Evolutionary conservation across 257 asterid genomes (phyloP).

Genomic region (Fraxinus cuspidata): DNA sequence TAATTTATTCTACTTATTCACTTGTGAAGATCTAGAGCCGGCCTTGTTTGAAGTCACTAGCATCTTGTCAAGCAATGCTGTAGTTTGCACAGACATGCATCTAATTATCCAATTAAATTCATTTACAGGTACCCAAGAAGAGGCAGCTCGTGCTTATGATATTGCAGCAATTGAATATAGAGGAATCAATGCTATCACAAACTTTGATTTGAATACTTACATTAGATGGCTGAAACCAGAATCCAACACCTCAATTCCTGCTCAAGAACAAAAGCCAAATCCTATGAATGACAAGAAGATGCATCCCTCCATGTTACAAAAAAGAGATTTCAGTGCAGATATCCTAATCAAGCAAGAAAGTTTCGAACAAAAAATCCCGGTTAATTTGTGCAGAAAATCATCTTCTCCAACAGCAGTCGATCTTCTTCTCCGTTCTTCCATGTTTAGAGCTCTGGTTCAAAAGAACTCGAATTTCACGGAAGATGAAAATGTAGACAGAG

Average conservation of each 20-base stretch:
- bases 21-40: too few species aligned
- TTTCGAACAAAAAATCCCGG: slow-evolving; percentile 21
- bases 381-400: slow-evolving; percentile 21
- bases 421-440: slow-evolving; percentile 38
- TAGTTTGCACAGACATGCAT: background rate
- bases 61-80: too few species aligned
- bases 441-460: slow-evolving; percentile 35
- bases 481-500: slow-evolving; percentile 26
- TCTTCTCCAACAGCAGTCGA: slow-evolving; percentile 35
- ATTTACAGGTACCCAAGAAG: slow-evolving; percentile 42
- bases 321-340: slow-evolving; percentile 15
- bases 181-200: slow-evolving; percentile 44
- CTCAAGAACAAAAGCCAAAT: slow-evolving; percentile 23
- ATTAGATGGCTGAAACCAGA: too few species aligned
- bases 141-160: slow-evolving; percentile 52
- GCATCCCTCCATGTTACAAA: slow-evolving; percentile 18
- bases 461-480: slow-evolving; percentile 29
- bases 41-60: too few species aligned
- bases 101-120: background rate
- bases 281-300: slow-evolving; percentile 2
- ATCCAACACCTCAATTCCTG: slow-evolving; percentile 18
- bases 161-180: slow-evolving; percentile 48
- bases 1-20: too few species aligned
- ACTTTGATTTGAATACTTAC: slow-evolving; percentile 43
- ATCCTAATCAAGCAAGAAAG: slow-evolving; percentile 13